Evolutionary conservation across 2,329 filamentous ascomycete species (phyloP).

Genomic region (Calonectria henricotiae): DNA sequence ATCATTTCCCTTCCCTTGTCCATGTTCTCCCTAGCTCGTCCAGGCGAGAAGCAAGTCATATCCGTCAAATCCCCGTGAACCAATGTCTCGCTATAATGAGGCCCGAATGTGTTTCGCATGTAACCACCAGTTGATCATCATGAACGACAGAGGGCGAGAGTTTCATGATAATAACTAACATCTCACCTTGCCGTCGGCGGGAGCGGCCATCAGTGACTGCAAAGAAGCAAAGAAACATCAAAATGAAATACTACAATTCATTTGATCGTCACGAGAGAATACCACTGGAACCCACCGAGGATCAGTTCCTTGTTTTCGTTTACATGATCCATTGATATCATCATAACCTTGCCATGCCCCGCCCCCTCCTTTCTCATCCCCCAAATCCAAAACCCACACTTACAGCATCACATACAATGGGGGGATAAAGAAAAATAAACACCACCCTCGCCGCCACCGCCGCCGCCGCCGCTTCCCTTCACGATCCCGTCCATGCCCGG

Average conservation of each 20-base stretch:
- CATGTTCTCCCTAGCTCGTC: background rate
- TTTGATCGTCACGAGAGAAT: background rate
- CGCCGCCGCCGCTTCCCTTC: conserved; percentile 21
- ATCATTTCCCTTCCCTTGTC: conserved; percentile 37
- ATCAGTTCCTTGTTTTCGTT: conserved; percentile 27
- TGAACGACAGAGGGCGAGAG: background rate
- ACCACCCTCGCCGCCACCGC: conserved; percentile 18
- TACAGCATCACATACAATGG: background rate
- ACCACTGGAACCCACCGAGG: conserved; percentile 28
- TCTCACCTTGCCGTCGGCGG: conserved; percentile 1
- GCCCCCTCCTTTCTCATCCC: conserved; percentile 19
- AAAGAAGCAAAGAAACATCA: background rate
- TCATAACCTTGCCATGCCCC: conserved; percentile 13
- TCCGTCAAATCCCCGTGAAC: conserved; percentile 41
- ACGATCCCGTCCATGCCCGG: conserved; percentile 51
- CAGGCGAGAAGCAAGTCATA: conserved; percentile 19
- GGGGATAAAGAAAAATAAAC: conserved; percentile 5
- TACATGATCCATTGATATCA: conserved; percentile 4
- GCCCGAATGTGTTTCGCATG: conserved; percentile 31
- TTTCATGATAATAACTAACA: conserved; percentile 5
- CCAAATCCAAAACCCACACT: conserved; percentile 2
- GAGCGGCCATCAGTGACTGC: background rate
- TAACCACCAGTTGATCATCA: conserved; percentile 21
- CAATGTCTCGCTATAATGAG: conserved; percentile 31
- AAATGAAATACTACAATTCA: background rate